Evolutionary conservation across 2,329 filamentous ascomycete species (phyloP).

Genomic region (Dactylellina sp.): DNA sequence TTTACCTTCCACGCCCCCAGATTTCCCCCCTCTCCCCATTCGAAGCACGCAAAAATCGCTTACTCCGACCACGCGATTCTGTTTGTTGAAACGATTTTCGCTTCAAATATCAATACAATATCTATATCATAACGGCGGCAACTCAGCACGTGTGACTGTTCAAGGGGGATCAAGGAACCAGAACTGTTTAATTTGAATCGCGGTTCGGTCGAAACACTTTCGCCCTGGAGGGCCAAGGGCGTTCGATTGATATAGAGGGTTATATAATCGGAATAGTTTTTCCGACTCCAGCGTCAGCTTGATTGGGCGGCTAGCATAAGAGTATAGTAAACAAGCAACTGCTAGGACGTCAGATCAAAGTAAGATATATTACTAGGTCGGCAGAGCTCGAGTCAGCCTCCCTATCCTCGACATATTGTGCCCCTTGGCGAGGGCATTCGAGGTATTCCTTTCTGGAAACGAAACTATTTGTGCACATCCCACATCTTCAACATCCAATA

Average conservation of each 20-base stretch:
- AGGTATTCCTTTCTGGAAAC: not conserved
- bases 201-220: conserved; percentile 7
- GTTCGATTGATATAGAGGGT: conserved; percentile 25
- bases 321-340: conserved; percentile 13
- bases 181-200: conserved; percentile 3
- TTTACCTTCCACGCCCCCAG: conserved; percentile 23
- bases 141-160: conserved; percentile 2
- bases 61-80: conserved; percentile 42
- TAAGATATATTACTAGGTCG: not conserved
- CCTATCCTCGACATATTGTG: conserved; percentile 18
- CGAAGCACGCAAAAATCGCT: conserved; percentile 30
- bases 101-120: conserved; percentile 46
- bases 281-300: conserved; percentile 33
- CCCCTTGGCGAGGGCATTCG: conserved; percentile 34
- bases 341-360: conserved; percentile 11
- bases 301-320: conserved; percentile 30
- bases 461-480: not conserved
- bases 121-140: conserved; percentile 31
- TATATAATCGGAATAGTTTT: conserved; percentile 28
- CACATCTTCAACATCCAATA: not conserved
- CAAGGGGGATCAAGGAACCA: not conserved
- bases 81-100: conserved; percentile 31
- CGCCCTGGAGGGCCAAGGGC: conserved; percentile 1
- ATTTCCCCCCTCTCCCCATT: conserved; percentile 21
- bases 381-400: conserved; percentile 29